Conservation (phyloP, 176 grass and related monocot species). For the Areca catechu region DNA sequence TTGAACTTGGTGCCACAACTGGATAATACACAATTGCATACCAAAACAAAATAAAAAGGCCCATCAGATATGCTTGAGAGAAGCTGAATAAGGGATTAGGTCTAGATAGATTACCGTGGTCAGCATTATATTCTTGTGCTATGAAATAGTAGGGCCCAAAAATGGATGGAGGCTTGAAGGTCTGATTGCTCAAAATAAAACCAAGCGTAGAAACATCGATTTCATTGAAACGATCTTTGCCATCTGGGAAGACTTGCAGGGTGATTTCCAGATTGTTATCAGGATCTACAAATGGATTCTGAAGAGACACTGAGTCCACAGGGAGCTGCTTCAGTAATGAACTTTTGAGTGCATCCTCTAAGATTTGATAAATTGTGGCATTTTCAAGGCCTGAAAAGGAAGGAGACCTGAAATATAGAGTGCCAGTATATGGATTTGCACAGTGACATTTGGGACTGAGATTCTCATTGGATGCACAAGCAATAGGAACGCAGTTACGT, state of each 20-base stretch:
- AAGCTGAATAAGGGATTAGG: no score
- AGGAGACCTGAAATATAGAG: constrained; percentile 57
- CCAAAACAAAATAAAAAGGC: no score
- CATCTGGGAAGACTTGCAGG: constrained; percentile 42
- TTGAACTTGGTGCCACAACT: constrained; percentile 5
- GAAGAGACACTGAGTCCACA: constrained; percentile 43
- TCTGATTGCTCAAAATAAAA: constrained; percentile 68
- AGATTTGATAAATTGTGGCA: constrained; percentile 19
- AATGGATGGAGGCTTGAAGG: constrained; percentile 23
- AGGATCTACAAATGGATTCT: constrained; percentile 24
- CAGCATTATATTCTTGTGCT: constrained; percentile 26
- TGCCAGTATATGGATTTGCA: constrained; percentile 61
- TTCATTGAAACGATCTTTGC: constrained; percentile 31
- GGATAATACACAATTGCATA: no score
- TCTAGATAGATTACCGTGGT: constrained; percentile 30
- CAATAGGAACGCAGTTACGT: constrained; percentile 24
- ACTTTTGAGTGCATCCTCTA: constrained; percentile 29
- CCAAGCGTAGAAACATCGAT: constrained; percentile 31
- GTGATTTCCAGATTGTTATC: constrained; percentile 42
- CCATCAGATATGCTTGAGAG: no score
- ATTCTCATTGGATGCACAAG: constrained; percentile 27
- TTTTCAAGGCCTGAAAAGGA: constrained; percentile 68
- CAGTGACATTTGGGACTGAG: constrained; percentile 62
- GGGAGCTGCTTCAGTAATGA: constrained; percentile 15
- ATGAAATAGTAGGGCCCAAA: constrained; percentile 74